Evolutionary conservation across 2,329 filamentous ascomycete species (phyloP).

Genomic region (Rhinocladiella similis): DNA sequence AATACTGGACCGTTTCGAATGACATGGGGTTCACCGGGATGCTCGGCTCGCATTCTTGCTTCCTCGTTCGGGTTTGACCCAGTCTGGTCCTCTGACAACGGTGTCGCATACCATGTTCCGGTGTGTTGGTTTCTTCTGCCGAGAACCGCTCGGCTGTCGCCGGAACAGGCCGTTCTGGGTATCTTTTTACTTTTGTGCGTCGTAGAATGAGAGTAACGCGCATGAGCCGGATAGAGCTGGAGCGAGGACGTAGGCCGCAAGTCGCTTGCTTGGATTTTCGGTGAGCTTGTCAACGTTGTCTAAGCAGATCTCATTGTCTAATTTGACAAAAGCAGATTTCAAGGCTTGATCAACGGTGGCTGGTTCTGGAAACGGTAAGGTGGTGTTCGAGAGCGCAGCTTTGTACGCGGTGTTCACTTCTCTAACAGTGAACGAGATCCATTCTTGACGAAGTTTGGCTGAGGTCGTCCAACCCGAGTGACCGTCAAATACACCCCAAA

Average conservation of each 20-base stretch:
- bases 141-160: conserved; percentile 94
- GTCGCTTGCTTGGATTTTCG: conserved; percentile 83
- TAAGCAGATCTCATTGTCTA: conserved; percentile 93
- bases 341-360: conserved; percentile 88
- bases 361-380: conserved; percentile 64
- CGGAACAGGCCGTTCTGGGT: conserved; percentile 90
- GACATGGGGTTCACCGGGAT: conserved; percentile 80
- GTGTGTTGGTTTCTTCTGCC: conserved; percentile 69
- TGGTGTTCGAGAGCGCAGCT: conserved; percentile 58
- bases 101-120: conserved; percentile 90
- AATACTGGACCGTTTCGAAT: conserved; percentile 86
- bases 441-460: conserved; percentile 82
- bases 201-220: conserved; percentile 93
- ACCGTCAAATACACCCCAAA: too few species aligned
- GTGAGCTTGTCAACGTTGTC: conserved; percentile 89
- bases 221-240: too few species aligned
- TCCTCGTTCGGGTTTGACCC: conserved; percentile 84
- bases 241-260: conserved; percentile 90
- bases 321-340: conserved; percentile 82
- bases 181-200: conserved; percentile 82
- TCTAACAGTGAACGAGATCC: conserved; percentile 89
- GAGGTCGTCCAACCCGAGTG: conserved; percentile 98
- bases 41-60: conserved; percentile 76
- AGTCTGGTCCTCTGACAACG: conserved; percentile 91
- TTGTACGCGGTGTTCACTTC: conserved; percentile 94